These are phyloP conservation scores for Paecilomyces sp. DNA, from an alignment of 2,329 filamentous ascomycete species.

Conservation along the genomic window DNA sequence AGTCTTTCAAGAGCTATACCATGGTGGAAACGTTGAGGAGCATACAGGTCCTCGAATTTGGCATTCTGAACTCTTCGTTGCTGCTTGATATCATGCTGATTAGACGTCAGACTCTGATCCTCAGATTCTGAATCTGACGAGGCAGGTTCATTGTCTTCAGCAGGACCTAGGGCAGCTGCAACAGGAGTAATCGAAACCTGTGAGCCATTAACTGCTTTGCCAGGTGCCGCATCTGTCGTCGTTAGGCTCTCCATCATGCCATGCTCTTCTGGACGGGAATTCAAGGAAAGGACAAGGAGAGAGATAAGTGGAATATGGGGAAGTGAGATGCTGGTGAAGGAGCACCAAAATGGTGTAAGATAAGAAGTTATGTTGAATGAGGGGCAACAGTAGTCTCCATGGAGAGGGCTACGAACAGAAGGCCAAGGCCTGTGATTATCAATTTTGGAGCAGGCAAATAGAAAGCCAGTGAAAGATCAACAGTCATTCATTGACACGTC, in stretches of 20 bases:
- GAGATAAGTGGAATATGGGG: background rate
- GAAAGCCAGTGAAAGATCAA: background rate
- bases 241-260: background rate
- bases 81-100: slow-evolving; percentile 26
- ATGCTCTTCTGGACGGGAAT: background rate
- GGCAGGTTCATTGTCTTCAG: slow-evolving; percentile 2
- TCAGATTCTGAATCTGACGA: slow-evolving; percentile 24
- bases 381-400: background rate
- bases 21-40: slow-evolving; percentile 2
- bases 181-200: background rate
- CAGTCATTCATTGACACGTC: background rate
- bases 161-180: background rate
- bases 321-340: background rate
- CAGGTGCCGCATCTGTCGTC: background rate
- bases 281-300: background rate
- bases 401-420: background rate
- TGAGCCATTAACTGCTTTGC: slow-evolving; percentile 4
- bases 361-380: background rate
- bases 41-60: slow-evolving; percentile 43
- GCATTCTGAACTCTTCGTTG: slow-evolving; percentile 46
- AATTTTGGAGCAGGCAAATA: background rate
- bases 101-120: slow-evolving; percentile 10
- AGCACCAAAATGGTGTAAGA: background rate
- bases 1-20: background rate
- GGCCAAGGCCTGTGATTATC: background rate